Percentiles rank a stretch among this genome's conserved stretches.
phyloP scores from a whole-genome alignment of 2,329 filamentous ascomycete species.

The Fusarium pseudonygamai region DNA sequence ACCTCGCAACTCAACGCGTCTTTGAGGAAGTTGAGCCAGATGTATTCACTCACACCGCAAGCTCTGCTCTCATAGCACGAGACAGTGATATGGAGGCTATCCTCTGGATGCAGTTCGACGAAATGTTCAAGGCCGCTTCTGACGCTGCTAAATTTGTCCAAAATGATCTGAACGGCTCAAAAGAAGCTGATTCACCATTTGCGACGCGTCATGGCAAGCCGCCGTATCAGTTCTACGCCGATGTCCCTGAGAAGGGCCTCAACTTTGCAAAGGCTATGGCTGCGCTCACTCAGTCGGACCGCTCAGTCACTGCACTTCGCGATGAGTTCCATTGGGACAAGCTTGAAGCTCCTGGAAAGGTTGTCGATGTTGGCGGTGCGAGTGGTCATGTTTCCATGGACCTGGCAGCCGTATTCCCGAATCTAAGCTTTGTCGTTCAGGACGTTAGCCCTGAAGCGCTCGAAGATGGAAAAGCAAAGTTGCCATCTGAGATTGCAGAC shows the following conservation, averaged over 20 bases:
- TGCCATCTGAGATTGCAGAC: background rate
- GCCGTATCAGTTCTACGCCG: background rate
- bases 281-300: background rate
- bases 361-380: background rate
- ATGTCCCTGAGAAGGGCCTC: background rate
- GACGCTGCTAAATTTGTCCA: background rate
- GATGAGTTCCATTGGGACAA: background rate
- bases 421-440: background rate
- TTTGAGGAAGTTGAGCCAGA: background rate
- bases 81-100: background rate
- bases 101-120: background rate
- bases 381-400: background rate
- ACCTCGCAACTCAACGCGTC: background rate
- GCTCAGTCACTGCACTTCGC: background rate
- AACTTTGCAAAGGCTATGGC: background rate
- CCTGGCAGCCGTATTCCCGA: background rate
- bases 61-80: background rate
- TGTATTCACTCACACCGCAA: background rate
- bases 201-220: background rate
- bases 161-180: fast-evolving
- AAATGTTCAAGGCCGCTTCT: background rate
- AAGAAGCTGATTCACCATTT: background rate
- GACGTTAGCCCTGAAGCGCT: background rate
- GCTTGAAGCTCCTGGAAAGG: background rate
- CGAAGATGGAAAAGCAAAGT: background rate